phyloP scores from a whole-genome alignment of 2,329 filamentous ascomycete genomes.

The Amylocarpus encephaloides region DNA sequence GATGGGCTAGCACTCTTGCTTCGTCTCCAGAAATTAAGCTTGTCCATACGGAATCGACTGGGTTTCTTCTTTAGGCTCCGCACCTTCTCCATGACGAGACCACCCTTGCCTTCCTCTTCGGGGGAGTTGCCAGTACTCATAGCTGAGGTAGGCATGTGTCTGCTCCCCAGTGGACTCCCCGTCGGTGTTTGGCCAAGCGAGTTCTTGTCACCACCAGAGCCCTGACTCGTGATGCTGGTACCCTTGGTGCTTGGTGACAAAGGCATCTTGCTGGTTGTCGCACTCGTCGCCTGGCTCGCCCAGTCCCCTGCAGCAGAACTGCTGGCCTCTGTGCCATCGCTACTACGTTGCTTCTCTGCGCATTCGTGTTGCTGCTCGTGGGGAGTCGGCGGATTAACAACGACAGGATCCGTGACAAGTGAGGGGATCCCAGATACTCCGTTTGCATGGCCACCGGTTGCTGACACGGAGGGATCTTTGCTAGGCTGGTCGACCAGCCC shows the following conservation, averaged over 20 bases:
- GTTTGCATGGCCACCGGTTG: slow-evolving; percentile 10
- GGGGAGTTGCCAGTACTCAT: not conserved
- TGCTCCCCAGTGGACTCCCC: slow-evolving; percentile 25
- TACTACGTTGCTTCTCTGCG: slow-evolving; percentile 42
- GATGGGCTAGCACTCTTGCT: slow-evolving; percentile 29
- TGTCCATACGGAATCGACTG: slow-evolving; percentile 57
- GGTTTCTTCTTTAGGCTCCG: slow-evolving; percentile 54
- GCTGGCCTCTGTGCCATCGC: slow-evolving; percentile 57
- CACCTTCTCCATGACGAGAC: slow-evolving; percentile 40
- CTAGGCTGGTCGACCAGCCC: slow-evolving; percentile 13
- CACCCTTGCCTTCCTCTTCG: slow-evolving; percentile 29
- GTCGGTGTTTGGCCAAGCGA: slow-evolving; percentile 14
- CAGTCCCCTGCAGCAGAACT: slow-evolving; percentile 52
- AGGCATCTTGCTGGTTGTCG: slow-evolving; percentile 57
- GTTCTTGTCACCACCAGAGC: slow-evolving; percentile 12
- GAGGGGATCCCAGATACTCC: slow-evolving; percentile 16
- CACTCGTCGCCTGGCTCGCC: slow-evolving; percentile 57
- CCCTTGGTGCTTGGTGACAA: slow-evolving; percentile 59
- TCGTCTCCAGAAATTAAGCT: slow-evolving; percentile 29
- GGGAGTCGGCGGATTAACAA: slow-evolving; percentile 20
- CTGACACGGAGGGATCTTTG: slow-evolving; percentile 2
- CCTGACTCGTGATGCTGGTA: slow-evolving; percentile 57
- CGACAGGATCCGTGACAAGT: slow-evolving; percentile 25
- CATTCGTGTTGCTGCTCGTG: slow-evolving; percentile 9
- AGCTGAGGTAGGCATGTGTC: slow-evolving; percentile 19